A percentile compares a stretch with the other conserved stretches of the same genome.
Conservation (phyloP, 2,329 filamentous ascomycete genomes). For the Ascochyta lentis region DNA sequence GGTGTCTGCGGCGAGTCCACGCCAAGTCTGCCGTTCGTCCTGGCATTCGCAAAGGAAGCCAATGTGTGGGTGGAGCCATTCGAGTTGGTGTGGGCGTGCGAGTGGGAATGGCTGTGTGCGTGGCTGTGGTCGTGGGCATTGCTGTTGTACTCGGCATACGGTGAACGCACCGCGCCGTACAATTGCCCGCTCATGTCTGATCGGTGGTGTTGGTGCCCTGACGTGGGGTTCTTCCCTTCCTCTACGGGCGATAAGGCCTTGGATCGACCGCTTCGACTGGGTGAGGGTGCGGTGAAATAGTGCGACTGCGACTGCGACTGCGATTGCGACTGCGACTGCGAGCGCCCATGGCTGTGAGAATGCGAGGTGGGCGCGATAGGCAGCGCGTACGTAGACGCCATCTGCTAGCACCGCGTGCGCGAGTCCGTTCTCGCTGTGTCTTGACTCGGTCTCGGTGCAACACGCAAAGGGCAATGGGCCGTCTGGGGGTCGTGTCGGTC, state of each 20-base stretch:
- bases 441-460: constrained; percentile 24
- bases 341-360: constrained; percentile 47
- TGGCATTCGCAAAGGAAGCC: constrained; percentile 39
- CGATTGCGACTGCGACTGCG: constrained; percentile 36
- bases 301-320: constrained; percentile 46
- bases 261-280: constrained; percentile 26
- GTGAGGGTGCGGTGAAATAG: constrained; percentile 34
- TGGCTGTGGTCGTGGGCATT: constrained; percentile 32
- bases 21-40: constrained; percentile 47
- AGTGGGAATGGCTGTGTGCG: constrained; percentile 38
- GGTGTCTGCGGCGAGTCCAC: constrained; percentile 47
- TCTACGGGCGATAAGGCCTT: constrained; percentile 34
- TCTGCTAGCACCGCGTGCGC: constrained; percentile 33
- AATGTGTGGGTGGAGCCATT: constrained; percentile 40
- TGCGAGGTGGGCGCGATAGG: constrained; percentile 45
- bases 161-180: constrained; percentile 38
- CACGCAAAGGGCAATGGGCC: constrained; percentile 20
- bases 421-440: constrained; percentile 25
- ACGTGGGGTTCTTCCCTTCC: constrained; percentile 19
- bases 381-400: constrained; percentile 56
- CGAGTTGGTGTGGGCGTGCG: constrained; percentile 32
- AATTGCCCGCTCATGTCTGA: constrained; percentile 47
- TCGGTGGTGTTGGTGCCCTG: constrained; percentile 39
- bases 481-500: constrained; percentile 9
- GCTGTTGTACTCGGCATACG: constrained; percentile 35